Evolutionary conservation across 1,139 yeast genomes (phyloP).

Genomic region (Sugiyamaella grinbergsii): DNA sequence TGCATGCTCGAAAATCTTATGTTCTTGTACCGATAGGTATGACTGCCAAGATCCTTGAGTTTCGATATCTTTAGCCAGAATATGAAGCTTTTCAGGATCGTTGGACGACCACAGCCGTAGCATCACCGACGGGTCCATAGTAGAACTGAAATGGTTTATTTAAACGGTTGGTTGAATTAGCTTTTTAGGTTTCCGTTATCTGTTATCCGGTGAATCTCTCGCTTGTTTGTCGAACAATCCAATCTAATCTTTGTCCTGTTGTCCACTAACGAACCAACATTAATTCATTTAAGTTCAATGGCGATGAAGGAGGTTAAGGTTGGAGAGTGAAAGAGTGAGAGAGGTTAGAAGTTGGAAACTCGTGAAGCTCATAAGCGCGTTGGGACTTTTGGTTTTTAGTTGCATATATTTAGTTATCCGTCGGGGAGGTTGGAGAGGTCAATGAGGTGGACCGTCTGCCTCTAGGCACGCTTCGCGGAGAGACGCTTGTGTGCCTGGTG

Average conservation of each 20-base stretch:
- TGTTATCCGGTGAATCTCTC: not conserved
- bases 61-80: slow-evolving; percentile 44
- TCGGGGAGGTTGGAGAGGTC: not conserved
- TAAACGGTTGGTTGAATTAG: not conserved
- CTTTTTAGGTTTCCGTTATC: not conserved
- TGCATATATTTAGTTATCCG: slow-evolving; percentile 6
- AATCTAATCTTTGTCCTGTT: no score
- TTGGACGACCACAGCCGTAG: slow-evolving; percentile 42
- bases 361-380: slow-evolving; percentile 8
- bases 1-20: slow-evolving; percentile 42
- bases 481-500: no score
- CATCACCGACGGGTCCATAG: slow-evolving; percentile 24
- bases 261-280: not conserved
- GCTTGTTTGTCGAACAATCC: not conserved
- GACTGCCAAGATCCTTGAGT: slow-evolving; percentile 45
- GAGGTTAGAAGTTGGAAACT: not conserved
- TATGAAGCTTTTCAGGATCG: slow-evolving; percentile 40
- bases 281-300: not conserved
- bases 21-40: slow-evolving; percentile 44
- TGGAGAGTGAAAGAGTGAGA: not conserved
- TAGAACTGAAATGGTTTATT: not conserved
- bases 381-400: not conserved
- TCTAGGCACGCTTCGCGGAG: no score
- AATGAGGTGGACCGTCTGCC: not conserved
- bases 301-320: slow-evolving; percentile 1